Conservation (phyloP, 2,329 filamentous ascomycete species). For the Trichoderma koningii region DNA sequence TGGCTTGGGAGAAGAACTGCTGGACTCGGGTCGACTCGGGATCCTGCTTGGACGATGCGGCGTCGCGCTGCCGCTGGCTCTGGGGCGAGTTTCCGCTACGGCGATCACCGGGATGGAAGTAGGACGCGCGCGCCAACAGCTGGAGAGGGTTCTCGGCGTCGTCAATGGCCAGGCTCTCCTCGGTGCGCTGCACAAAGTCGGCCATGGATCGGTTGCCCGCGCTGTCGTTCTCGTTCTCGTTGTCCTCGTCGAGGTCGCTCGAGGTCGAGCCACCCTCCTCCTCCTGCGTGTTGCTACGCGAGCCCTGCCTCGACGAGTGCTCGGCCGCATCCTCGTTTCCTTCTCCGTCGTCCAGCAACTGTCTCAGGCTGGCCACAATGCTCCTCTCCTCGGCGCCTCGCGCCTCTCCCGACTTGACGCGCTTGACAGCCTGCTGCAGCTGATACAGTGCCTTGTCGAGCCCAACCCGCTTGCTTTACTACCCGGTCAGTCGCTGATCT, state of each 20-base stretch:
- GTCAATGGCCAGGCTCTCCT: slow-evolving; percentile 63
- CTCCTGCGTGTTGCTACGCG: slow-evolving; percentile 38
- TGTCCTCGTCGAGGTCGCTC: slow-evolving; percentile 38
- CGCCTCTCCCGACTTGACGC: slow-evolving; percentile 50
- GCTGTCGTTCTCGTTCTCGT: slow-evolving; percentile 39
- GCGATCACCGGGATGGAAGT: slow-evolving; percentile 55
- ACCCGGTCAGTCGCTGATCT: not conserved
- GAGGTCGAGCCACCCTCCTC: slow-evolving; percentile 41
- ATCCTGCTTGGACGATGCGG: slow-evolving; percentile 30
- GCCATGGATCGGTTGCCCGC: slow-evolving; percentile 35
- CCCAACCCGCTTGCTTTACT: slow-evolving; percentile 67
- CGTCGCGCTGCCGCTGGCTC: slow-evolving; percentile 28
- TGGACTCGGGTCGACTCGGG: slow-evolving; percentile 48
- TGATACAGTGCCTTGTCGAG: slow-evolving; percentile 74
- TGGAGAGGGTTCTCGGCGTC: slow-evolving; percentile 76
- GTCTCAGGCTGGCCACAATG: slow-evolving; percentile 48
- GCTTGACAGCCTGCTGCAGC: slow-evolving; percentile 68
- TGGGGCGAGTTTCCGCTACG: slow-evolving; percentile 36
- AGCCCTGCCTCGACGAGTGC: slow-evolving; percentile 34
- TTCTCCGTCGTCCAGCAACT: slow-evolving; percentile 41
- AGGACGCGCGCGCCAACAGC: slow-evolving; percentile 70
- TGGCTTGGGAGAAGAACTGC: slow-evolving; percentile 67
- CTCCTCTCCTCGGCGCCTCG: slow-evolving; percentile 49
- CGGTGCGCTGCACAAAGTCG: slow-evolving; percentile 37
- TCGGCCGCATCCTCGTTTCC: slow-evolving; percentile 31